Evolutionary conservation across 345 rosid genomes (phyloP), one percentile per base, ranked within the genome.

Genomic region (Reutealis trisperma): DNA sequence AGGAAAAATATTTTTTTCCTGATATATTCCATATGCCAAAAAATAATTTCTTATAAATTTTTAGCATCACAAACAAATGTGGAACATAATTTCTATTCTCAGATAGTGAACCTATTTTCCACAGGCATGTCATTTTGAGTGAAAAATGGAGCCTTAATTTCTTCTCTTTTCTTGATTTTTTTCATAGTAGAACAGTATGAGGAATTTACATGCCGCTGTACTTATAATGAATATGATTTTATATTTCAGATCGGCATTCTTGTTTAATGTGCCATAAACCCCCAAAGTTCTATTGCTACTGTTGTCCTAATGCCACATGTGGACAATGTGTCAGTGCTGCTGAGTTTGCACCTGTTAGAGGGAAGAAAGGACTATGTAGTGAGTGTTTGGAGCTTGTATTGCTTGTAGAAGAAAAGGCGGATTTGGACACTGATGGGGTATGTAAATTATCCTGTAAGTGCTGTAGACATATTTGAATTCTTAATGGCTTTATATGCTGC

Each of bases 261-360:
- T 81, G 84, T 74, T 60, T 63, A 1, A 5, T 13, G 22, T 81
- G 84, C 71, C 47, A 27, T 1, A 77, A 73, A 44, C 15, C 66
- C 11, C 25, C 84, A n/a, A 73, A 68, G 57, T 73, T 67, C 51
- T 55, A 61, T 69, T 81, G 84, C 78, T 81, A 77, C 71, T 70
- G 76, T 66, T 80, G 83, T 71, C 83, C 83, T 54, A 66, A 76
- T 61, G 81, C 84, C 42, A 64, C 70, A 69, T 81, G 84, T n/a
- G 63, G 63, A 27, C 62, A 19, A 54, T 81, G 84, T 78, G 30
- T 67, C 51, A 5, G n/a, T 41, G 32, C 65, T 25, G 64, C 67
- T 21, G 71, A 77, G 59, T 81, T 81, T 42, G 77, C 74, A 67
- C 51, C 32, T 62, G 75, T 81, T 18, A 77, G 57, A 47, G 81